Evolutionary conservation across 2,329 filamentous ascomycete genomes (phyloP).

Genomic region (Aspergillus clavatus): DNA sequence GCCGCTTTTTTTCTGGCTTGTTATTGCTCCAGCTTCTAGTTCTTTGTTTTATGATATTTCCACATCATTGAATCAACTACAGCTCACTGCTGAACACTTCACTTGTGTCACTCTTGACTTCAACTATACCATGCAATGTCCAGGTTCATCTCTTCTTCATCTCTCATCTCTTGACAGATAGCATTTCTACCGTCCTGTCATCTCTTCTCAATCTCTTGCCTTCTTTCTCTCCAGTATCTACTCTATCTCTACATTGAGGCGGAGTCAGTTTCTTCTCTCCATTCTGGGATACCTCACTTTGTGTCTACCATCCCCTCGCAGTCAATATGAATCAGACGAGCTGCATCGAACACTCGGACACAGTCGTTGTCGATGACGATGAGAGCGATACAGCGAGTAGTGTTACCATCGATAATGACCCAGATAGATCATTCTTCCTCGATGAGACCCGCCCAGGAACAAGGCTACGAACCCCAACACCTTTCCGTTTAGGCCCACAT

Average conservation of each 20-base stretch:
- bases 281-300: neutral
- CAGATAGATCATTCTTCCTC: constrained; percentile 8
- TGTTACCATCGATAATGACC: constrained; percentile 11
- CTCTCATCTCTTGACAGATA: too few relatives aligned
- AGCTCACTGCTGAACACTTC: too few relatives aligned
- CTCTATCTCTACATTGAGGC: neutral
- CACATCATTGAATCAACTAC: too few relatives aligned
- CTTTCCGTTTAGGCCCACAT: neutral
- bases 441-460: neutral
- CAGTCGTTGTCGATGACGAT: neutral
- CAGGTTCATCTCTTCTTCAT: too few relatives aligned
- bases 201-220: neutral
- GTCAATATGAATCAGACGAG: neutral
- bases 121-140: too few relatives aligned
- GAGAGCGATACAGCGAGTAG: constrained; percentile 8
- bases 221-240: neutral
- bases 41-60: too few relatives aligned
- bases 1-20: too few relatives aligned
- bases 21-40: too few relatives aligned
- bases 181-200: too few relatives aligned
- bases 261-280: neutral
- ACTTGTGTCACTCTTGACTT: too few relatives aligned
- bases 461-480: neutral
- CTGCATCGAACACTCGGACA: neutral
- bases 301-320: neutral